Conservation (phyloP, 2,329 filamentous ascomycete species). For the Phoma sp. region DNA sequence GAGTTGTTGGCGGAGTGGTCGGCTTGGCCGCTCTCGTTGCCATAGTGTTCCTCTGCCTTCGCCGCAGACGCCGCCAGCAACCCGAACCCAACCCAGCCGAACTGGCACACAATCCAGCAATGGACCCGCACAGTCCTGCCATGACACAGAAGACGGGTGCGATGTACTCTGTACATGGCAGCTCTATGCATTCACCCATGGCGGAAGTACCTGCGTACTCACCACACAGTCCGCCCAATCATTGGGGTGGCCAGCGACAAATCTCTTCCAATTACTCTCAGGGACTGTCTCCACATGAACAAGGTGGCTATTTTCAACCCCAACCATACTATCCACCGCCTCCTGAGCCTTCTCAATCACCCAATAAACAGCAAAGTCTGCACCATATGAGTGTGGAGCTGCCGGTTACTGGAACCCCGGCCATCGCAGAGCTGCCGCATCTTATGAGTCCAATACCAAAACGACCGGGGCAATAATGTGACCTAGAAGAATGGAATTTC, state of each 20-base stretch:
- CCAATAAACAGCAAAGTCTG: not conserved
- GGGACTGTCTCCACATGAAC: not conserved
- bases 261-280: not conserved
- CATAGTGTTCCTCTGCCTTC: constrained; percentile 33
- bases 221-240: constrained; percentile 7
- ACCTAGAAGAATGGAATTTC: too few relatives aligned
- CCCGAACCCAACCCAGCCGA: not conserved
- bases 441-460: constrained; percentile 7
- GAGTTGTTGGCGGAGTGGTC: constrained; percentile 44
- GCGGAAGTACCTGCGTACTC: constrained; percentile 19
- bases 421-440: constrained; percentile 3
- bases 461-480: not conserved
- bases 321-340: constrained; percentile 8
- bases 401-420: not conserved
- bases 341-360: not conserved
- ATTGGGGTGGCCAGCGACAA: not conserved
- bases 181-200: constrained; percentile 18
- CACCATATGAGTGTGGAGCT: constrained; percentile 4
- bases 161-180: constrained; percentile 7
- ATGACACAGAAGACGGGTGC: constrained; percentile 4
- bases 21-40: constrained; percentile 27
- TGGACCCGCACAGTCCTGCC: not conserved
- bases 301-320: not conserved
- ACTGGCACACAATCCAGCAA: not conserved
- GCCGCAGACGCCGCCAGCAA: constrained; percentile 21